A percentile compares a stretch with the other conserved stretches of the same genome.
These are phyloP conservation scores for Sonneratia alba DNA, from an alignment of 345 rosid genomes.

Conservation along the genomic window DNA sequence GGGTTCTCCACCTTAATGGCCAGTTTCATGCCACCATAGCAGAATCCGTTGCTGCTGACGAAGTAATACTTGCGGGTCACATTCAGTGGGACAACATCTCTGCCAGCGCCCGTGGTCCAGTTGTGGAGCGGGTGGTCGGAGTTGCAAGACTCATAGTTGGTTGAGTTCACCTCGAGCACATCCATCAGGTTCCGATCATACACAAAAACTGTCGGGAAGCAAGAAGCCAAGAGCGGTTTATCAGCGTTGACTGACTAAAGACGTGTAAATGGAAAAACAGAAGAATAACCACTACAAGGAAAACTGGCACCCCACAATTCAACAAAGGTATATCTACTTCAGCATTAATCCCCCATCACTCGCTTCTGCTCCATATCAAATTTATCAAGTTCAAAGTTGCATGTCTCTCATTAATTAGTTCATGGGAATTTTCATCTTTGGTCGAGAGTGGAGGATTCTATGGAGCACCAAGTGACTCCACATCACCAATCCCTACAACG, in stretches of 20 bases:
- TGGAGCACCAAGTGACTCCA: background rate
- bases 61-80: constrained; percentile 62
- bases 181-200: constrained; percentile 82
- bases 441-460: background rate
- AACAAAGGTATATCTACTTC: background rate
- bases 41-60: constrained; percentile 81
- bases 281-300: background rate
- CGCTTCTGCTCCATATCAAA: background rate
- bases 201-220: constrained; percentile 52
- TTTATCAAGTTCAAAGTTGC: constrained; percentile 10
- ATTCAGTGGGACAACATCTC: constrained; percentile 84
- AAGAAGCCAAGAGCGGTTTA: background rate
- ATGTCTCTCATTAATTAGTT: constrained; percentile 9
- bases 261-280: too few relatives aligned
- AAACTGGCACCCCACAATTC: background rate
- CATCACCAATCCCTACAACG: too few relatives aligned
- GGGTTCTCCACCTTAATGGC: constrained; percentile 49
- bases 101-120: constrained; percentile 84
- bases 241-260: background rate
- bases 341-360: background rate
- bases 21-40: constrained; percentile 73
- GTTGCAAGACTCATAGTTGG: constrained; percentile 60
- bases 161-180: constrained; percentile 82
- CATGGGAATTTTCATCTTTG: background rate
- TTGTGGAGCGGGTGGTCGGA: constrained; percentile 57